Evolutionary conservation across 2,329 filamentous ascomycete genomes (phyloP), one percentile per base, ranked within the genome.

Genomic region (Fusarium phyllophilum): DNA sequence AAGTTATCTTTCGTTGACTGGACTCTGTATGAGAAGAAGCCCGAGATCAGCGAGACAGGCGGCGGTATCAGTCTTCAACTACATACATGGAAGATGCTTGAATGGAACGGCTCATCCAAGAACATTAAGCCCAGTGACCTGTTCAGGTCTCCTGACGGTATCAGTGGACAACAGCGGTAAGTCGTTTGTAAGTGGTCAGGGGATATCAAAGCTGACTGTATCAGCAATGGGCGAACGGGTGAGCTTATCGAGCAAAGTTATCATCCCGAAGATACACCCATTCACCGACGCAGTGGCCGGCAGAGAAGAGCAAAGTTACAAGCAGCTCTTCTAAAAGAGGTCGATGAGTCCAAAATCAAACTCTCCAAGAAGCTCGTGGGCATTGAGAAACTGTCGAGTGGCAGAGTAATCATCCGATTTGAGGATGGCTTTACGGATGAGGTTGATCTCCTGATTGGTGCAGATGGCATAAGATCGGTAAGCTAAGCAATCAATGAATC

Each of bases 401-500:
- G 75, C 1, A 85, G 84, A 8, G 78, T 87, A 4, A 71, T 79
- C 7, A 78, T 89, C 15, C 52, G 64, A 0, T 89, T 90, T 64
- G 80, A 84, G 18, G 86, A 89, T 70, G 83, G 83, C 8, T 75
- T 74, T 9, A 58, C 51, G 2, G 82, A 82, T 6, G 77, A 81
- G 22, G 83, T 83, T 6, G 86, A 88, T 68, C 75, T 89, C 1
- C 81, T 89, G 2, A 82, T 89, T 5, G 87, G 86, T 1, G 87
- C 85, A 9, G 86, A 89, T 73, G 86, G 87, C 6, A 88, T 88
- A 58, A 83, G 86, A 64, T 88, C 86, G 9, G 84, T 86, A 51
- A 31, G 26, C 12, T 29, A n/a, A 31, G 14, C 10, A 24, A 26
- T 44, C 4, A 13, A 12, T 18, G 6, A 7, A 13, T 2, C 8